A percentile compares a stretch with the other conserved stretches of the same genome.
phyloP scores from a whole-genome alignment of 176 grass and related monocot species.

The Oryza australiensis region DNA sequence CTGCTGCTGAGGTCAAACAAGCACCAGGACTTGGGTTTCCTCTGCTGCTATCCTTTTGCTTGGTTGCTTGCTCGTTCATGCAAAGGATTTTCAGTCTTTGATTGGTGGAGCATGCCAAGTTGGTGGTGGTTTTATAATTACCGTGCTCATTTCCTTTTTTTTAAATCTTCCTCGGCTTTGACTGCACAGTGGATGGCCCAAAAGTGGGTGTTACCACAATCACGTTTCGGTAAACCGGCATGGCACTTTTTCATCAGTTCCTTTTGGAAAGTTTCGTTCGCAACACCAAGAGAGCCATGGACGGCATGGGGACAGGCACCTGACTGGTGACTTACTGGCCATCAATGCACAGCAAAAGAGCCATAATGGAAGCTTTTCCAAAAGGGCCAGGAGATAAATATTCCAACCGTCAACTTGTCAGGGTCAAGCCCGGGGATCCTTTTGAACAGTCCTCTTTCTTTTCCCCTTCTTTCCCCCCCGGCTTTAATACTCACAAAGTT shows the following conservation, averaged over 20 bases:
- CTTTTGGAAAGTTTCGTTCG: conserved; percentile 52
- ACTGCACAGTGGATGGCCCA: background rate
- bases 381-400: conserved; percentile 48
- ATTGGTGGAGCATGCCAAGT: background rate
- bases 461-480: background rate
- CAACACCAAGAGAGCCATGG: background rate
- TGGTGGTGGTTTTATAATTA: background rate
- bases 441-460: background rate
- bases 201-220: conserved; percentile 1
- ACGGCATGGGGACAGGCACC: conserved; percentile 30
- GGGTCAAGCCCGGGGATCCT: background rate
- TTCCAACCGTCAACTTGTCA: conserved; percentile 49
- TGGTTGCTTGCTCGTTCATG: background rate
- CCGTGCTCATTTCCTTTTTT: background rate
- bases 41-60: background rate
- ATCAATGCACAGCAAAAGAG: conserved; percentile 34
- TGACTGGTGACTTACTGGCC: conserved; percentile 15
- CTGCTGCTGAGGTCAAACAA: background rate
- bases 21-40: background rate
- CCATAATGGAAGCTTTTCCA: conserved; percentile 1
- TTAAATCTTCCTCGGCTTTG: background rate
- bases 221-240: conserved; percentile 23
- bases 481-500: conserved; percentile 38
- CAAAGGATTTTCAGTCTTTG: background rate
- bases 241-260: conserved; percentile 24